Base-by-base conservation (phyloP, 257 asterid genomes). In the Solanum appendiculatum region DNA sequence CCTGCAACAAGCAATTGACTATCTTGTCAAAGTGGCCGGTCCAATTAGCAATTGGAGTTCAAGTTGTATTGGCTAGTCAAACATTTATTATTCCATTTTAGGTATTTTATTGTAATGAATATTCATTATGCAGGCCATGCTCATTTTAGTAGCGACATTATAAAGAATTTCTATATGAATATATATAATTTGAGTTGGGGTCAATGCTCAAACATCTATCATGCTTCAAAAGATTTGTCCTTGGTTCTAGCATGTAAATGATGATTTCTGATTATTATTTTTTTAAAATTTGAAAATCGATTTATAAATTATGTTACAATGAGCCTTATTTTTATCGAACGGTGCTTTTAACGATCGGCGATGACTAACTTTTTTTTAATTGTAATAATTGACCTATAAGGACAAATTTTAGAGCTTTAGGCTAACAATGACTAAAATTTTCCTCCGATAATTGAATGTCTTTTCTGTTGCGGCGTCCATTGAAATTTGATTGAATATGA, bases 141-240 rank as follows among this genome's bases (percentile, higher is more conserved):
- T 69, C 7, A 33, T 15, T 33, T 70, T 9, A 33, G 44, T 33
- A 33, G 33, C 44, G 44, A 36, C 44, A 18, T 70, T 70, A 18
- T 70, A 31, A 7, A 31, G 42, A 31, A 69, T 7, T 31, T 69
- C 2, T 31, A 7, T 69, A 2, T 69, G 15, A 31, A 69, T 16
- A 69, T 7, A 31, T 31, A 15, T 69, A 69, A 33, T 3, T 0
- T 0, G 0, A 8, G 23, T 29, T 9, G 18, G n/a, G n/a, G 2
- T 15, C 1, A 0, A 16, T 33, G 15, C 4, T 31, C n/a, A 3
- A 69, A 1, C 77, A 69, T 69, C 7, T 2, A 0, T 7, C 1
- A 69, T 10, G 5, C 11, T 20, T 6, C 2, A 11, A 5, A 1
- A 69, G n/a, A 7, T 68, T 1, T 1, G 9, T 9, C 12, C n/a